Evolutionary conservation across 805 yeast genomes (phyloP), one percentile per base, ranked within the genome.

Genomic region (Pichia rugopelliculosa): DNA sequence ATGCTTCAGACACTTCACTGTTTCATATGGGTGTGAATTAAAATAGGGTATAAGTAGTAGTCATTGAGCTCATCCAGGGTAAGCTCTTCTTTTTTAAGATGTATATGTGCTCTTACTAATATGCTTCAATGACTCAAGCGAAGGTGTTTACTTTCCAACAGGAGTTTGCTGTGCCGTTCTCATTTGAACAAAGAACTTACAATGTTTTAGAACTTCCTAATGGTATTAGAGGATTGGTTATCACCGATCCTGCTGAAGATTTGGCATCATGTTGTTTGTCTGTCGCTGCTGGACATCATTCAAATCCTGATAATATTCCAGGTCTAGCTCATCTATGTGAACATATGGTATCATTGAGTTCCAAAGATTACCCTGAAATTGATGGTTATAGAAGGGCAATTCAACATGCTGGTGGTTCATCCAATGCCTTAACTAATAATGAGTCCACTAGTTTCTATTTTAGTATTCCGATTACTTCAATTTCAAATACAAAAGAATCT

Each of bases 281-380:
- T 36, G 87, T 89, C 2, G 82, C 82, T 3, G 71, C 87, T 0
- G 99, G 99, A 9, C 81, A 96, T 2, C 82, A 80, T 57, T 72
- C 80, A 41, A 97, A 91, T 54, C 91, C 95, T 0, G 69, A 67
- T 6, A 73, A 72, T 5, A 55, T 84, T 1, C 80, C 80, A 0
- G 99, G 99, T 0, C 59, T 91, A 34, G 98, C 98, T 0, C 99
- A 91, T 67, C 74, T 87, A 49, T 84, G 95, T 56, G 96, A 88
- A 59, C 96, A 88, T 61, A 71, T 84, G 73, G 47, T 81, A 3
- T 65, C 77, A 30, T 70, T 73, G 47, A 85, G 83, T 3, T 76
- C 85, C 0, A 77, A 74, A 55, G 64, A 70, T 44, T 81, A 61
- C 52, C 82, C 85, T 0, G 59, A 65, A 18, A 71, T 77, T 1